A percentile compares a stretch with the other conserved stretches of the same genome.
Conservation (phyloP, 441 rosid genomes). For the Eugenia klotzschiana region DNA sequence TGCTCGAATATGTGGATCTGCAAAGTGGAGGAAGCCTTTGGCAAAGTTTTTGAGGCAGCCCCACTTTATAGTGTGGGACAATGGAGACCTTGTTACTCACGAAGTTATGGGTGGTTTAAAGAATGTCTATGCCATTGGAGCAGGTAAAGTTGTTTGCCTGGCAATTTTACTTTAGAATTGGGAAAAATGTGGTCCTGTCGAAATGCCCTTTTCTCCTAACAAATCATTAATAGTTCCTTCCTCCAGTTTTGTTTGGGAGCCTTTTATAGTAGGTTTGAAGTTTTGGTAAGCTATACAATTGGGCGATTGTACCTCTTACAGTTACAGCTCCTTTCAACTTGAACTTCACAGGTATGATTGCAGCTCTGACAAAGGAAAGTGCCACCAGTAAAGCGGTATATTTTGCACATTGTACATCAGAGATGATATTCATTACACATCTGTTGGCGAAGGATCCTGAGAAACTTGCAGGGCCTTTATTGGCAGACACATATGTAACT, state of each 20-base stretch:
- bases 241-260: neutral
- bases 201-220: neutral
- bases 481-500: constrained; percentile 71
- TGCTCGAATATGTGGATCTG: constrained; percentile 95
- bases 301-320: neutral
- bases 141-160: constrained; percentile 29
- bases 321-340: neutral
- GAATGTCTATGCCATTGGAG: constrained; percentile 99
- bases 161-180: neutral
- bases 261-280: neutral
- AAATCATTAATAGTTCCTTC: neutral
- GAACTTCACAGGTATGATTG: constrained; percentile 46
- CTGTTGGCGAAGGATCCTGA: constrained; percentile 64
- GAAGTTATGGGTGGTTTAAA: constrained; percentile 88
- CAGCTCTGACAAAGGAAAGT: constrained; percentile 59
- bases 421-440: constrained; percentile 73
- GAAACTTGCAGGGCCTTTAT: constrained; percentile 61
- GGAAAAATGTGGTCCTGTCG: neutral
- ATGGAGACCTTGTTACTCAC: constrained; percentile 66
- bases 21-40: constrained; percentile 82
- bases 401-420: constrained; percentile 68
- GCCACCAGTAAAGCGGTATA: constrained; percentile 73
- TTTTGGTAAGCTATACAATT: neutral
- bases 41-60: constrained; percentile 88
- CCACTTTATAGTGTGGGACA: constrained; percentile 96